A percentile compares a stretch with the other conserved stretches of the same genome.
Evolutionary conservation across 129 eudicot genomes (phyloP).

Genomic region (Arctium lappa): DNA sequence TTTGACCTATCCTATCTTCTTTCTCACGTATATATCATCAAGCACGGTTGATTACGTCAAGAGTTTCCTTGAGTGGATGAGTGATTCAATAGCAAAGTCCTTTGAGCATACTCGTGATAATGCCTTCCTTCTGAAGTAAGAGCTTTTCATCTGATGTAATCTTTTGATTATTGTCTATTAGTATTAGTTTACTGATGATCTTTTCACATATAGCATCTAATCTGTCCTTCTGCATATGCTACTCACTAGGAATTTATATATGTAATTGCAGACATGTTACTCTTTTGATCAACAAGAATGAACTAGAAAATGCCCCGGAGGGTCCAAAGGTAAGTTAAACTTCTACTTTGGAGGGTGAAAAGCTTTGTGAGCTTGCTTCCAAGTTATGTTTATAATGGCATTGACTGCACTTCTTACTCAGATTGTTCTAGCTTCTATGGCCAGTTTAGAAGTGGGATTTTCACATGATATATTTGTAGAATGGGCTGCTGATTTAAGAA

Average conservation of each 20-base stretch:
- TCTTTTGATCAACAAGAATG: conserved; percentile 70
- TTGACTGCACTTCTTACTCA: conserved; percentile 24
- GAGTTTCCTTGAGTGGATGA: conserved; percentile 99
- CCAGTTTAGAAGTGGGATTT: conserved; percentile 90
- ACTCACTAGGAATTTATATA: neutral
- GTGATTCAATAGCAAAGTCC: conserved; percentile 91
- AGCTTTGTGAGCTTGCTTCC: neutral
- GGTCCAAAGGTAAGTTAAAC: conserved; percentile 74
- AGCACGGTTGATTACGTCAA: conserved; percentile 91
- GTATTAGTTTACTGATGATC: neutral
- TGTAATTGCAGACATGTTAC: conserved; percentile 67
- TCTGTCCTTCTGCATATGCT: neutral
- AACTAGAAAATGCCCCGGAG: conserved; percentile 75
- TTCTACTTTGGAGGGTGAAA: conserved; percentile 3
- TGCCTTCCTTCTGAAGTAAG: conserved; percentile 85
- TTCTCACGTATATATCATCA: conserved; percentile 82
- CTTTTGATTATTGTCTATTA: neutral
- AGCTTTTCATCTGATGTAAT: conserved; percentile 14
- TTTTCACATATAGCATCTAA: neutral
- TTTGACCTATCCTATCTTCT: conserved; percentile 86
- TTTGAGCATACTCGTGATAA: conserved; percentile 95
- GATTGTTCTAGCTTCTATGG: conserved; percentile 97
- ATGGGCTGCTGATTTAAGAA: conserved; percentile 82
- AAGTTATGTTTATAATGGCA: neutral
- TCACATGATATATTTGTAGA: conserved; percentile 94